phyloP scores from a whole-genome alignment of 176 grass and related monocot species.

The Oryza australiensis region DNA sequence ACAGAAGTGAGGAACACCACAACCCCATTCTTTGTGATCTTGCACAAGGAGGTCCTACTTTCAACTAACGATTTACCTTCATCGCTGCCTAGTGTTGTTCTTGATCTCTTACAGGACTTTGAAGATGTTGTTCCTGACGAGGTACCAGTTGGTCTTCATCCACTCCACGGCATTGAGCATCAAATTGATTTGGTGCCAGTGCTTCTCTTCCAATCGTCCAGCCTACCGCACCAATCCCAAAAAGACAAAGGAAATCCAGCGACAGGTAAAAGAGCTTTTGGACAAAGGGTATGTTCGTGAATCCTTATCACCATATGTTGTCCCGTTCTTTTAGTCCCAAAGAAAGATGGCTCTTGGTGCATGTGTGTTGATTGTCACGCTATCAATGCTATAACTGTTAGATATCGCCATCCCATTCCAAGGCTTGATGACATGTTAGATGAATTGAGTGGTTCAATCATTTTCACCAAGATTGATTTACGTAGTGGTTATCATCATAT shows the following conservation, averaged over 20 bases:
- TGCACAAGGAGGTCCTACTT: too few relatives aligned
- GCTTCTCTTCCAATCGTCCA: slow-evolving; percentile 7
- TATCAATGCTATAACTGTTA: too few relatives aligned
- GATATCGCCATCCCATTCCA: too few relatives aligned
- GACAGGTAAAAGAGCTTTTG: too few relatives aligned
- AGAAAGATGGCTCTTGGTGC: background rate
- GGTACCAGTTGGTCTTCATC: background rate
- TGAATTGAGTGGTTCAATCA: too few relatives aligned
- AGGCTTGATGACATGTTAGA: too few relatives aligned
- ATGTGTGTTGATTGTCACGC: background rate
- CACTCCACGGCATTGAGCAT: background rate
- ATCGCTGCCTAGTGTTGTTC: background rate
- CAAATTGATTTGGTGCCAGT: background rate
- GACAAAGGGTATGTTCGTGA: too few relatives aligned
- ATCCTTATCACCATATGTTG: background rate
- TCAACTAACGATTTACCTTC: too few relatives aligned
- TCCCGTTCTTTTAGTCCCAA: background rate
- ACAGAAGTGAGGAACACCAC: background rate
- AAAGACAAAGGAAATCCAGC: background rate
- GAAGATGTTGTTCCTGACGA: background rate
- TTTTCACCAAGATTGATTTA: too few relatives aligned
- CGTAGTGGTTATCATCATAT: too few relatives aligned
- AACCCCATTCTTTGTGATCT: background rate
- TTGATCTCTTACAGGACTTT: background rate
- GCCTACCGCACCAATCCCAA: background rate